A percentile compares a stretch with the other conserved stretches of the same genome.
These are phyloP conservation scores for Carallia brachiata DNA, from an alignment of 345 rosid genomes.

Conservation along the genomic window DNA sequence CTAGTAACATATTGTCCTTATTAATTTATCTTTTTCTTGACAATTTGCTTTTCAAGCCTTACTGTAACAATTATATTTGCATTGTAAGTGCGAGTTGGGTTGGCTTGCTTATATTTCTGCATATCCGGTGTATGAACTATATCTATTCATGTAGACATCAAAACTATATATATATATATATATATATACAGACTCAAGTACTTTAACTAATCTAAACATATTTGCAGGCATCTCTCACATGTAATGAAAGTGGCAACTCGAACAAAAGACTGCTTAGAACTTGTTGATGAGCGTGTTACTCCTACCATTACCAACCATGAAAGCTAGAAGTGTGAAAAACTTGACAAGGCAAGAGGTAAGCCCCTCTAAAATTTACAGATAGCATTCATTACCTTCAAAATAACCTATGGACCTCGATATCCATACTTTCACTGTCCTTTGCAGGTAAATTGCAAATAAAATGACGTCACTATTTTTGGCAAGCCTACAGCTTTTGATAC, in stretches of 20 bases:
- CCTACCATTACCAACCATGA: slow-evolving; percentile 23
- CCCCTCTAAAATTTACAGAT: slow-evolving; percentile 4
- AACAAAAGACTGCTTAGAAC: slow-evolving; percentile 30
- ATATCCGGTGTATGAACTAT: not conserved
- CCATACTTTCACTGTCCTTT: not conserved
- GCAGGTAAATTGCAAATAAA: not conserved
- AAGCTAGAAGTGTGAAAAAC: slow-evolving; percentile 27
- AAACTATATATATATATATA: no score
- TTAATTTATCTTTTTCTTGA: no score
- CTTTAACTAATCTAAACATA: not conserved
- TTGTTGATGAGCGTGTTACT: slow-evolving; percentile 23
- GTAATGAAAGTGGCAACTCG: slow-evolving; percentile 30
- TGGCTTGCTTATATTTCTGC: slow-evolving; percentile 25
- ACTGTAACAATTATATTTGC: not conserved
- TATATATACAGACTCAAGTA: not conserved
- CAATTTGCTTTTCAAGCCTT: no score
- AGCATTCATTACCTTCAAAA: slow-evolving; percentile 5
- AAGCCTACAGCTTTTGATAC: no score
- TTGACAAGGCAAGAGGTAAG: slow-evolving; percentile 34
- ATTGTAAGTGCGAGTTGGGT: slow-evolving; percentile 22
- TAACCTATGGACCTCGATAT: not conserved
- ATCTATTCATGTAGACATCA: not conserved
- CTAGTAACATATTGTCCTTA: no score
- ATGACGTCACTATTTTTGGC: no score
- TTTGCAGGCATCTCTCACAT: slow-evolving; percentile 24